phyloP scores from a whole-genome alignment of 192 early-diverging fungal species.

The Phycomyces nitens region DNA sequence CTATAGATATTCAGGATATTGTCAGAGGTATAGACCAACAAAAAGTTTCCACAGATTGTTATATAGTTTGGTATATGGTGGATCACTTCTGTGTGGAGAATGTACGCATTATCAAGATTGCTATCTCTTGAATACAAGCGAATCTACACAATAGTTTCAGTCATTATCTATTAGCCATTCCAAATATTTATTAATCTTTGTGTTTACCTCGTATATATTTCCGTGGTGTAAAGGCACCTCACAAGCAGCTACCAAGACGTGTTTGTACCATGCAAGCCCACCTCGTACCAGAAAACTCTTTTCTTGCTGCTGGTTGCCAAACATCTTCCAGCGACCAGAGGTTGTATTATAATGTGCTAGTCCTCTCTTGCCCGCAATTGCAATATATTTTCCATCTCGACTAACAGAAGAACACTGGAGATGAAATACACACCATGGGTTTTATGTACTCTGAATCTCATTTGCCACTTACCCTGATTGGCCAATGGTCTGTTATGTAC shows the following conservation, averaged over 20 bases:
- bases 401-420: constrained; percentile 62
- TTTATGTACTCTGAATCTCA: neutral
- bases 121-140: constrained; percentile 68
- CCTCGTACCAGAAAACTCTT: constrained; percentile 66
- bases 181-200: no score
- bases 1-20: constrained; percentile 56
- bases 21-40: constrained; percentile 59
- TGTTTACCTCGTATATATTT: constrained; percentile 23
- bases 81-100: constrained; percentile 55
- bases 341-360: constrained; percentile 72
- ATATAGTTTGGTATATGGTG: constrained; percentile 48
- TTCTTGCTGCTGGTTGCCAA: constrained; percentile 83
- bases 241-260: constrained; percentile 65
- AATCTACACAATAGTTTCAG: constrained; percentile 42
- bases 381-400: constrained; percentile 68
- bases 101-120: constrained; percentile 63
- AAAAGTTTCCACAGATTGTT: constrained; percentile 46
- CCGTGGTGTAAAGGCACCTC: constrained; percentile 34
- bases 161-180: no score
- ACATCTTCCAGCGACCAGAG: constrained; percentile 82
- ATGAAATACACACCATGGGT: neutral
- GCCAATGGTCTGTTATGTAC: constrained; percentile 81
- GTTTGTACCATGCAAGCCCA: constrained; percentile 70
- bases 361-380: constrained; percentile 82
- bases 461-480: constrained; percentile 57